Conservation (phyloP, 225 moss, liverwort and hornwort species). For the Physcomitrium patens region DNA sequence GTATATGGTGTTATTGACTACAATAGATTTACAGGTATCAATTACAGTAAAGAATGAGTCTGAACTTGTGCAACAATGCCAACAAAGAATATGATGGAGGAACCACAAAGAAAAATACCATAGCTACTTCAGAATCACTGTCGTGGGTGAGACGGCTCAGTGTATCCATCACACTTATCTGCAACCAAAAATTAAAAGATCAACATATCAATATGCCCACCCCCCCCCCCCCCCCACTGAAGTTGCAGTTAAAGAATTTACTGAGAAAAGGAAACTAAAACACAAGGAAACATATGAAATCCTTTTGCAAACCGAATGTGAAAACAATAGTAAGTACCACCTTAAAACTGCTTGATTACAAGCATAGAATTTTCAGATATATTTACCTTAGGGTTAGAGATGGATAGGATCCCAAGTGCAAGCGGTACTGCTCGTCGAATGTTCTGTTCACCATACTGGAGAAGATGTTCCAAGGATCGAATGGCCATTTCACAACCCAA, state of each 20-base stretch:
- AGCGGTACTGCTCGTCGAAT: conserved; percentile 95
- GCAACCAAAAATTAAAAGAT: conserved; percentile 42
- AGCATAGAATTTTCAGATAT: background rate
- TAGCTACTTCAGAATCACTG: conserved; percentile 96
- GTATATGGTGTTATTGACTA: background rate
- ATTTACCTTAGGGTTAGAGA: conserved; percentile 88
- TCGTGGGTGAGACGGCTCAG: conserved; percentile 97
- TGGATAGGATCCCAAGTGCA: conserved; percentile 91
- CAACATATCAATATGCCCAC: conserved; percentile 15
- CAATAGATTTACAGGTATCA: background rate
- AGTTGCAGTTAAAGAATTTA: background rate
- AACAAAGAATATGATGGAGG: conserved; percentile 6
- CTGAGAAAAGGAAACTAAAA: background rate
- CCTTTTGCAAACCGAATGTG: background rate
- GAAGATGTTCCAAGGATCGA: conserved; percentile 94
- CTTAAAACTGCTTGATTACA: background rate
- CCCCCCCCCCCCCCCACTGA: background rate
- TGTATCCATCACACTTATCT: conserved; percentile 99
- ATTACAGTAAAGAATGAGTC: background rate
- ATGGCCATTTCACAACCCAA: conserved; percentile 98
- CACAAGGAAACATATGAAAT: background rate
- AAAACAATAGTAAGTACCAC: background rate
- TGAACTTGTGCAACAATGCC: background rate
- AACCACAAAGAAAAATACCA: conserved; percentile 61
- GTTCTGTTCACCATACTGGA: conserved; percentile 98